These are phyloP conservation scores for Neostapfia colusana DNA, from an alignment of 176 grass and related monocot genomes.

Conservation along the genomic window DNA sequence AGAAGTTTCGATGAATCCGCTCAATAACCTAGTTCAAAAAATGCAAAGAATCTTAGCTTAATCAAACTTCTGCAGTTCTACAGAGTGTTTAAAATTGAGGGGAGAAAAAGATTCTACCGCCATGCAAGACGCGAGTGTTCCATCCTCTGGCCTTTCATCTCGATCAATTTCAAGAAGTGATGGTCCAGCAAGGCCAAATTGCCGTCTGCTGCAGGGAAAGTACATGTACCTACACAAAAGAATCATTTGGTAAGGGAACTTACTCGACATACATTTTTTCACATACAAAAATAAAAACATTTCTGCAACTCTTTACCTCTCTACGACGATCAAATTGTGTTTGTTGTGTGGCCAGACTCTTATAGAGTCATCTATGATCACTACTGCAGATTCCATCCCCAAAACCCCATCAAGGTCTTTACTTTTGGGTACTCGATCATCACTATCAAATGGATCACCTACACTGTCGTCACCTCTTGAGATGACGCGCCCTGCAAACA, in stretches of 20 bases:
- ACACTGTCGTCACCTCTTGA: conserved; percentile 75
- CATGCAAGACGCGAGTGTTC: conserved; percentile 84
- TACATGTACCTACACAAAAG: conserved; percentile 78
- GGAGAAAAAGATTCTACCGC: conserved; percentile 46
- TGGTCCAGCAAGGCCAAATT: conserved; percentile 87
- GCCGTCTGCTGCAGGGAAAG: conserved; percentile 95
- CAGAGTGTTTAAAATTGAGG: background rate
- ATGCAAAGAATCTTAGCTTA: conserved; percentile 21
- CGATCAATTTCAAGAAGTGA: conserved; percentile 91
- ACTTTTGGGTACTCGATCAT: conserved; percentile 88
- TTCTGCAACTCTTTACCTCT: conserved; percentile 59
- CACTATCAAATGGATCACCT: conserved; percentile 64
- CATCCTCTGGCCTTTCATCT: conserved; percentile 90
- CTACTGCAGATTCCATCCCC: conserved; percentile 93
- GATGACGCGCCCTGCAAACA: conserved; percentile 91
- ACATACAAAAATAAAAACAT: conserved; percentile 30
- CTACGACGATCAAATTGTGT: conserved; percentile 92
- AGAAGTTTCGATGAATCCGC: conserved; percentile 72
- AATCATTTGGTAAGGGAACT: background rate
- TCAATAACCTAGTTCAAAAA: conserved; percentile 77
- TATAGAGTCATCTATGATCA: conserved; percentile 92
- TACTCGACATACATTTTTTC: conserved; percentile 2
- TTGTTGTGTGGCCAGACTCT: conserved; percentile 98
- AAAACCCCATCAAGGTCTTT: conserved; percentile 98
- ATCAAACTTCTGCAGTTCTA: conserved; percentile 12